Conservation (phyloP, 345 rosid species). For the Citrus maxima region DNA sequence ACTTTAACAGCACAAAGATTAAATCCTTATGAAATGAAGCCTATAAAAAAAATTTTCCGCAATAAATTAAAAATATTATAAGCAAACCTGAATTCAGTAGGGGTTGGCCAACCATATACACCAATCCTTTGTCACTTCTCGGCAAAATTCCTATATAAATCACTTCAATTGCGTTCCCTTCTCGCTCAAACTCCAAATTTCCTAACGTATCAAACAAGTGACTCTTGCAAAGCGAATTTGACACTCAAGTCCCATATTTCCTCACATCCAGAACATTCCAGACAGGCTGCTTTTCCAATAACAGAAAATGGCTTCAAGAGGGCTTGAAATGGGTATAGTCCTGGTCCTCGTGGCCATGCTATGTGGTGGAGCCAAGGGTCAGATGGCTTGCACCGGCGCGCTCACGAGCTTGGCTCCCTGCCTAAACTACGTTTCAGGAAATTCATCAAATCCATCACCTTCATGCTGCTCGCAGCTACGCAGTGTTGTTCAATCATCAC, state of each 20-base stretch:
- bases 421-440: slow-evolving; percentile 55
- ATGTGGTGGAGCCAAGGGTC: slow-evolving; percentile 29
- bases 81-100: slow-evolving; percentile 15
- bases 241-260: not conserved
- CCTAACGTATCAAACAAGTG: slow-evolving; percentile 20
- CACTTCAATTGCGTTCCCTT: not conserved
- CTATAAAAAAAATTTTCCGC: not conserved
- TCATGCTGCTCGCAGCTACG: slow-evolving; percentile 61
- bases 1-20: not conserved
- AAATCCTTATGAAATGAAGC: not conserved
- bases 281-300: not conserved
- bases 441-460: slow-evolving; percentile 58
- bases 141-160: slow-evolving; percentile 13
- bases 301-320: slow-evolving; percentile 29
- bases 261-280: not conserved
- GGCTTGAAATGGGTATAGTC: slow-evolving; percentile 17
- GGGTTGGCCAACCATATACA: slow-evolving; percentile 34
- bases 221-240: slow-evolving; percentile 6
- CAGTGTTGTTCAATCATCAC: slow-evolving; percentile 52
- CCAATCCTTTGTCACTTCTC: slow-evolving; percentile 22
- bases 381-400: slow-evolving; percentile 28
- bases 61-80: not conserved
- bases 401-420: slow-evolving; percentile 49
- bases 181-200: slow-evolving; percentile 13
- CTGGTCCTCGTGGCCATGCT: slow-evolving; percentile 29